Evolutionary conservation across 345 rosid genomes (phyloP), one percentile per base, ranked within the genome.

Genomic region (Acer negundo): DNA sequence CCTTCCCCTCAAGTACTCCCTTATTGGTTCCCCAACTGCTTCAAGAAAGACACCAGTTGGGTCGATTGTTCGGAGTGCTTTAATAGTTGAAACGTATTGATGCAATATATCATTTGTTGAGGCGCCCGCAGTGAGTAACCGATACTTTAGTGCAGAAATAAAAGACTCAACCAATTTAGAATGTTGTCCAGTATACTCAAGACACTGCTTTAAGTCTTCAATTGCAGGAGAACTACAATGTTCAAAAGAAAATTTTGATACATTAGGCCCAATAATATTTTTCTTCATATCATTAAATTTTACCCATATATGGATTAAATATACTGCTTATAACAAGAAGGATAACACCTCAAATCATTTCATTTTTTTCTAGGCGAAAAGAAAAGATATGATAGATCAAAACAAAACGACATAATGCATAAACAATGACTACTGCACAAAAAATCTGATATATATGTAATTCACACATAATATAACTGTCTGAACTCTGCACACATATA

Each of bases 21-120:
- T 92, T 82, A 96, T 91, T 78, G 99, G 99, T 72, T 96, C 99
- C 62, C 97, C 97, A 63, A 94, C 97, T 53, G 94, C 95, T 90
- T 94, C 98, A 62, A 96, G 98, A 79, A 96, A 92, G 66, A 96
- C 87, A 81, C 97, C 98, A 79, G 97, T 88, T 53, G 97, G 97
- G 76, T 96, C 97, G 79, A 96, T 90, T 47, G 97, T 93, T 74
- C 98, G 86, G 74, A 96, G 89, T 77, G 98, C 99, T 86, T 91
- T 96, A 73, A 96, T 94, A 44, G 99, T 96, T 55, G 97, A 96
- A 75, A 96, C 97, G 74, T 96, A 96, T 75, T 96, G 99, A 84
- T 92, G 99, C 84, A 96, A 78, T 87, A 96, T 96, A 85, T 96
- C 99, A 94, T 93, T 96, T 71, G 99, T 94, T 75, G 99, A 96